These are phyloP conservation scores for Tetraselmis striata DNA, from an alignment of 139 green algal species.

Conservation along the genomic window DNA sequence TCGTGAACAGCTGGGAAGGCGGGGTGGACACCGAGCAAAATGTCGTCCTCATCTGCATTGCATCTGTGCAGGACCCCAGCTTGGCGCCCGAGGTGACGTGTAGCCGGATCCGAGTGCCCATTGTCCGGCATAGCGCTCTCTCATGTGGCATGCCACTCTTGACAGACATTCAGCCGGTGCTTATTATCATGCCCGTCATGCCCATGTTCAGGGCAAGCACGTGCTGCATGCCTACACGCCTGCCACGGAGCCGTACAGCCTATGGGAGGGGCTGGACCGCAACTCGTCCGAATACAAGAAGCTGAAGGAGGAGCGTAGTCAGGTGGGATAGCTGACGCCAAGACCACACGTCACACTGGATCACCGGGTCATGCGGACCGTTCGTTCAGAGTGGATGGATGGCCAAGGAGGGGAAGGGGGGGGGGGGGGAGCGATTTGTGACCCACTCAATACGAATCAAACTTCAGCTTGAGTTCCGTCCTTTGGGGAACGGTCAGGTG, in stretches of 20 bases:
- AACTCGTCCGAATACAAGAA: constrained; percentile 70
- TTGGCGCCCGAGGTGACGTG: constrained; percentile 50
- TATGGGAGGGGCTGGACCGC: constrained; percentile 80
- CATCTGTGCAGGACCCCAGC: constrained; percentile 63
- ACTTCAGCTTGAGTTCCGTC: no score
- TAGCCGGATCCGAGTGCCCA: no score
- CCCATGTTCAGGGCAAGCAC: constrained; percentile 68
- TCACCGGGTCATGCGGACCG: not conserved
- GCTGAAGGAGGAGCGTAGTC: constrained; percentile 82
- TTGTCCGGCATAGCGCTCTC: no score
- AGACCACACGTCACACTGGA: not conserved
- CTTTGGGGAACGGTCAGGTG: no score
- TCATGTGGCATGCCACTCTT: no score
- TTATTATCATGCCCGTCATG: no score
- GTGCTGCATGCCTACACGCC: constrained; percentile 78
- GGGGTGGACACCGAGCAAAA: constrained; percentile 80
- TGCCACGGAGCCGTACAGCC: constrained; percentile 80
- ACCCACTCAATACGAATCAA: no score
- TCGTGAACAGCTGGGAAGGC: constrained; percentile 81
- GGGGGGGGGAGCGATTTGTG: no score
- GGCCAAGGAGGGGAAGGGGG: no score
- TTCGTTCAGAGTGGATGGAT: no score
- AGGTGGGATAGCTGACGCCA: constrained; percentile 16
- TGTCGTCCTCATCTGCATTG: constrained; percentile 85
- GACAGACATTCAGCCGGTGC: no score